Evolutionary conservation across 257 asterid species (phyloP), one percentile per base, ranked within the genome.

Genomic region (Asclepias syriaca): DNA sequence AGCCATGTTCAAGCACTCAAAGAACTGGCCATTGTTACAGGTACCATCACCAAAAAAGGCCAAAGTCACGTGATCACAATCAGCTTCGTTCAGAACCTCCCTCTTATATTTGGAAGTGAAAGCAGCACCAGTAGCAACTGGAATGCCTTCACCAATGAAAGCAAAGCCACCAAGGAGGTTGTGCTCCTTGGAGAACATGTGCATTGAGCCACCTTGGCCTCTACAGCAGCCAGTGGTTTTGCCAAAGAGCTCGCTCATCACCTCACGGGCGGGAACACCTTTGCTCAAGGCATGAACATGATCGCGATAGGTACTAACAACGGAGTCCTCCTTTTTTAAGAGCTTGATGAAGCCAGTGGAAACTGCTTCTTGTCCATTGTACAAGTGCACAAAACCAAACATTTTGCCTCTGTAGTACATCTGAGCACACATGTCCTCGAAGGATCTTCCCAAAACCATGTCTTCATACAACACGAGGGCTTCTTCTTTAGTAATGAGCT

Each of bases 141-240:
- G 99, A 77, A 95, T 95, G 64, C 99, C 98, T 77, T 95, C 99
- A 37, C 99, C 99, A 5, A 92, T 95, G 76, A 90, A 95, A 54
- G 99, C 98, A 32, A 95, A 95, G 19, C 98, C 99, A 60, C 99
- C 99, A 18, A 95, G 89, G 65, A 95, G 72, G 29, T 92, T 92
- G 85, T 95, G 97, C 83, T 95, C 98, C 78, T 92, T 92, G 57
- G 99, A 95, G 87, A 95, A 95, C 98, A 95, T 95, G 85, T 92
- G 99, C 99, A 95, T 95, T 0, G 99, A 95, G 48, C 99, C 99
- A 77, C 99, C 98, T 84, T 95, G 97, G 77, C 99, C 99, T 72
- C 98, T 81, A 83, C 98, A 95, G 85, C 98, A 95, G 67, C 99
- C 99, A 8, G 97, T 95, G 78, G 96, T 84, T 85, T 92, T 95